Evolutionary conservation across 2,329 filamentous ascomycete genomes (phyloP).

Genomic region (Bipolaris cookei): DNA sequence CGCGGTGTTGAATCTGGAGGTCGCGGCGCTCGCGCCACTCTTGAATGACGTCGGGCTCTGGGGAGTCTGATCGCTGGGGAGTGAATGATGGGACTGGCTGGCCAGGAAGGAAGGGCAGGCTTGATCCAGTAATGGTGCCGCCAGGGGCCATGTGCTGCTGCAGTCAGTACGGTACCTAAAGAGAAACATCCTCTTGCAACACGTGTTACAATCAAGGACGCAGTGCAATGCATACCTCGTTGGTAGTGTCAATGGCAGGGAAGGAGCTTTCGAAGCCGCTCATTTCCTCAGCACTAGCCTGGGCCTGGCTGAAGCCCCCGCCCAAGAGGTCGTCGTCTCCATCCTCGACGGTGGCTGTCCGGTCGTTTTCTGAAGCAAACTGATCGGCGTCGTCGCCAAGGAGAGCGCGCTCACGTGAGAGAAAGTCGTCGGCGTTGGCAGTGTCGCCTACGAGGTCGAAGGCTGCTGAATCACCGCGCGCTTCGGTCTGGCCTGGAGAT

Average conservation of each 20-base stretch:
- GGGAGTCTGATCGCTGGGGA: conserved; percentile 69
- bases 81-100: conserved; percentile 47
- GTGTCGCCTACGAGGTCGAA: conserved; percentile 61
- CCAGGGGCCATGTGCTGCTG: conserved; percentile 72
- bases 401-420: conserved; percentile 86
- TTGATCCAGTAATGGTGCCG: conserved; percentile 78
- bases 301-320: conserved; percentile 57
- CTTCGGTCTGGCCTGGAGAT: conserved; percentile 69
- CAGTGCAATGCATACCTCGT: conserved; percentile 64
- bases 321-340: conserved; percentile 75
- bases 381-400: conserved; percentile 93
- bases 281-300: conserved; percentile 54
- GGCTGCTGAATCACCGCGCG: conserved; percentile 57
- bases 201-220: conserved; percentile 3
- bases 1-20: conserved; percentile 79
- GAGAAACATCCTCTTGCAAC: background rate
- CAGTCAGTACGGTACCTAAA: conserved; percentile 17
- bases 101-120: conserved; percentile 60
- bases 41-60: conserved; percentile 85
- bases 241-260: conserved; percentile 77
- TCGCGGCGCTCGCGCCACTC: conserved; percentile 93
- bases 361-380: conserved; percentile 80
- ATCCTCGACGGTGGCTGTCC: conserved; percentile 66
- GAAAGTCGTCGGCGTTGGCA: conserved; percentile 78
- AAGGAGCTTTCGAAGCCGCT: conserved; percentile 85